Conservation (phyloP, 2,329 filamentous ascomycete species). For the Mycocentrospora acerina region DNA sequence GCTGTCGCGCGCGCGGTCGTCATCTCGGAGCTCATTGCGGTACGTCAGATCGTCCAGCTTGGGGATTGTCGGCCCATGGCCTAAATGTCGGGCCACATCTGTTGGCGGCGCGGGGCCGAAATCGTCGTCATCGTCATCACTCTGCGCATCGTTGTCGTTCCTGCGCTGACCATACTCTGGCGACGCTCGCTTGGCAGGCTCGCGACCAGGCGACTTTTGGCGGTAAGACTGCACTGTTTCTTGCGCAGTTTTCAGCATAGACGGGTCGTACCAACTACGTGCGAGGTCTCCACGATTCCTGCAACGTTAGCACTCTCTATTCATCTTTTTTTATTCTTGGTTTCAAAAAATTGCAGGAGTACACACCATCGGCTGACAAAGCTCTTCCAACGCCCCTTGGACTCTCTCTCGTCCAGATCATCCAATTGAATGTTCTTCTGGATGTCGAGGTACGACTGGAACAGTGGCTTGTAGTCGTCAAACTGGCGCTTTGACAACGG, state of each 20-base stretch:
- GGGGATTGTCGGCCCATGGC: conserved; percentile 64
- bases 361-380: conserved; percentile 82
- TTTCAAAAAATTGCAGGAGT: too few relatives aligned
- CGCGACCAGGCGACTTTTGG: conserved; percentile 9
- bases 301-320: conserved; percentile 54
- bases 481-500: conserved; percentile 70
- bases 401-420: conserved; percentile 71
- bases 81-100: conserved; percentile 26
- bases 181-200: conserved; percentile 19
- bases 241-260: conserved; percentile 61
- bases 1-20: conserved; percentile 54
- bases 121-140: conserved; percentile 50
- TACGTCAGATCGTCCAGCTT: conserved; percentile 72
- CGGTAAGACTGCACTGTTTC: conserved; percentile 29
- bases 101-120: conserved; percentile 55
- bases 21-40: conserved; percentile 59
- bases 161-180: conserved; percentile 16
- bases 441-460: conserved; percentile 82
- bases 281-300: conserved; percentile 84
- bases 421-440: conserved; percentile 76
- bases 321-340: too few relatives aligned
- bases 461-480: conserved; percentile 66
- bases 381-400: conserved; percentile 87
- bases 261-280: conserved; percentile 90
- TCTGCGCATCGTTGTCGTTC: conserved; percentile 13